Evolutionary conservation across 495 filamentous ascomycete species (phyloP).

Genomic region (Xylaria intraflava): DNA sequence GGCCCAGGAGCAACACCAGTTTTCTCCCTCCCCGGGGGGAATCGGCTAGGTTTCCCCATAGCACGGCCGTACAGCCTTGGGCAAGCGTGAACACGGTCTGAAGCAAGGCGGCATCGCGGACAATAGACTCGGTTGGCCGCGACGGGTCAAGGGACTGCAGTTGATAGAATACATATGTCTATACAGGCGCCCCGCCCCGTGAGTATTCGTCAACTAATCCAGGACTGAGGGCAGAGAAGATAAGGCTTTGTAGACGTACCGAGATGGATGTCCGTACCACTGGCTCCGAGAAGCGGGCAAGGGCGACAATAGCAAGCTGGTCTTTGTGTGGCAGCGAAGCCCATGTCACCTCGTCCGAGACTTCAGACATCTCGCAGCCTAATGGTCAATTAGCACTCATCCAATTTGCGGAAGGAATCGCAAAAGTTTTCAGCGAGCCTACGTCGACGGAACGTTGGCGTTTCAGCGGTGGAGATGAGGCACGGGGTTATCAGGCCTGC

Average conservation of each 20-base stretch:
- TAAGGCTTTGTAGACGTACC: constrained; percentile 10
- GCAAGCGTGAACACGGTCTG: constrained; percentile 59
- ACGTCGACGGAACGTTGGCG: no score
- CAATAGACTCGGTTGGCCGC: constrained; percentile 51
- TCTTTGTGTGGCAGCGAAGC: constrained; percentile 53
- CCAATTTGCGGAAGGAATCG: no score
- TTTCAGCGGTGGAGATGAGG: no score
- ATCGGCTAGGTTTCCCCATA: constrained; percentile 61
- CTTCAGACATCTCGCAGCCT: neutral
- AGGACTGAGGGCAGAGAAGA: neutral
- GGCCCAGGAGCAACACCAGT: constrained; percentile 56
- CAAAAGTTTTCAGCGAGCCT: no score
- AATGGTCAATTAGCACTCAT: no score
- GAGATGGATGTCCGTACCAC: constrained; percentile 57
- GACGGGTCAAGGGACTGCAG: constrained; percentile 51
- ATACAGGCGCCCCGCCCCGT: neutral
- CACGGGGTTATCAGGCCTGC: no score
- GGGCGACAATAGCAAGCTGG: constrained; percentile 56
- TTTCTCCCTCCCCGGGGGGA: constrained; percentile 55
- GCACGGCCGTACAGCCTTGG: constrained; percentile 62
- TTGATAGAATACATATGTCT: constrained; percentile 57
- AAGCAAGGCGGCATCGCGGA: constrained; percentile 59
- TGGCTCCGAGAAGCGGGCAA: constrained; percentile 59
- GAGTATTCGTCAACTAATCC: neutral
- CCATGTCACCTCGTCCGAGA: constrained; percentile 39